Evolutionary conservation across 192 early-diverging fungal genomes (phyloP), one percentile per base, ranked within the genome.

Genomic region (Coemansia sp.): DNA sequence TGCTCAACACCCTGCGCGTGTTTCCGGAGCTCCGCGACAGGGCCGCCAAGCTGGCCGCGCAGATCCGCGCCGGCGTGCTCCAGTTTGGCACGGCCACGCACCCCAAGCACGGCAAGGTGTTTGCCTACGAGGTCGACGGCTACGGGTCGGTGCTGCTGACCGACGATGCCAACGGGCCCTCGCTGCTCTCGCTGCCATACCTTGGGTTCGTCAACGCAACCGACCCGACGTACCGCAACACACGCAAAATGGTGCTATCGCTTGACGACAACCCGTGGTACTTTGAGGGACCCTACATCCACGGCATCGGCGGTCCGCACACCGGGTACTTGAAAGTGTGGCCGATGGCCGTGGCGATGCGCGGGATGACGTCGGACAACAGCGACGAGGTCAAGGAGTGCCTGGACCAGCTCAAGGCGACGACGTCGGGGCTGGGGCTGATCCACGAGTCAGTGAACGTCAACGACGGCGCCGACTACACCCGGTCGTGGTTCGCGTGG

Each of bases 101-200:
- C 48, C 67, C 74, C 0, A 56, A 51, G 29, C 69, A 77, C 53
- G 84, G 85, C 1, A 40, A 63, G 23, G 62, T 88, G 10, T 85
- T 84, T 70, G 85, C 78, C 0, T 88, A 82, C 48, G 87, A 88
- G 60, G 75, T 83, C n/a, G 87, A 88, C 45, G 86, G 87, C 20
- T 87, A 79, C 42, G 85, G 87, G 11, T 83, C 80, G 1, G 29
- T 58, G 1, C 54, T 85, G 9, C 50, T 88, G 9, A 86, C 86
- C 82, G 87, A 88, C 53, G 86, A 88, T 42, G 86, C 86, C 5
- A 87, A 85, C 36, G 75, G 82, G 8, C 86, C 86, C 2, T 76
- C 80, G 5, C 75, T 88, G 5, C 50, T 88, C 6, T 79, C 79
- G 8, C 50, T 88, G 30, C 85, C 85, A 1, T 70, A 83, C 19